These are phyloP conservation scores for Nepenthes alata DNA, from an alignment of 179 eudicot species.

Conservation along the genomic window DNA sequence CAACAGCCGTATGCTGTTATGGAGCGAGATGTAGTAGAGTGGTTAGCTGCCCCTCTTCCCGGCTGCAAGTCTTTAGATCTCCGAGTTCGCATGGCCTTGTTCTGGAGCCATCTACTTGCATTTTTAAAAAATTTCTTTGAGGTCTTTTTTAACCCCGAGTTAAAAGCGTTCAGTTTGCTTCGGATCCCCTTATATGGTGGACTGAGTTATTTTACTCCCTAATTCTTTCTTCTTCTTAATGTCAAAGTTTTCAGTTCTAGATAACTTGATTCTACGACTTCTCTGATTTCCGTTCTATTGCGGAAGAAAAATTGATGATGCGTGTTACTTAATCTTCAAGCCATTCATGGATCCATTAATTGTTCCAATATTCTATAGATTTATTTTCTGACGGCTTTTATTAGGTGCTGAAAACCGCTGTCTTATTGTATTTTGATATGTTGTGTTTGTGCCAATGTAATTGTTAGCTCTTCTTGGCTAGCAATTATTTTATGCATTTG, in stretches of 20 bases:
- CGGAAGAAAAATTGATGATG: background rate
- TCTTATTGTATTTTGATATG: too few species aligned
- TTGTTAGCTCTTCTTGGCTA: too few species aligned
- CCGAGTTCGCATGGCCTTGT: constrained; percentile 17
- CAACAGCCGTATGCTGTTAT: too few species aligned
- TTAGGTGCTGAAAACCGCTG: too few species aligned
- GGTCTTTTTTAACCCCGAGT: constrained; percentile 7
- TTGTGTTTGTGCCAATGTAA: too few species aligned
- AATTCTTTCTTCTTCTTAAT: background rate
- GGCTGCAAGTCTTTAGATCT: constrained; percentile 21
- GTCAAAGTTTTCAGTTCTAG: background rate
- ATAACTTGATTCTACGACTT: background rate
- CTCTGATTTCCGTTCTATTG: background rate
- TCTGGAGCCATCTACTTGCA: constrained; percentile 18
- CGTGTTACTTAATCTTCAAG: too few species aligned
- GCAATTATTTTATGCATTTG: too few species aligned
- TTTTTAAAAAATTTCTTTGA: background rate
- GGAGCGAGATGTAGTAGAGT: too few species aligned
- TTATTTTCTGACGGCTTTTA: too few species aligned
- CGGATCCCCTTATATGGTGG: constrained; percentile 9
- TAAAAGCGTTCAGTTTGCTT: background rate
- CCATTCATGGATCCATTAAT: too few species aligned
- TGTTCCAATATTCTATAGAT: too few species aligned
- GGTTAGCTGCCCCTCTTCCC: constrained; percentile 18
- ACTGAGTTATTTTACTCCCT: background rate